Evolutionary conservation across 805 yeast species (phyloP).

Genomic region (Metschnikowia corniflorae): DNA sequence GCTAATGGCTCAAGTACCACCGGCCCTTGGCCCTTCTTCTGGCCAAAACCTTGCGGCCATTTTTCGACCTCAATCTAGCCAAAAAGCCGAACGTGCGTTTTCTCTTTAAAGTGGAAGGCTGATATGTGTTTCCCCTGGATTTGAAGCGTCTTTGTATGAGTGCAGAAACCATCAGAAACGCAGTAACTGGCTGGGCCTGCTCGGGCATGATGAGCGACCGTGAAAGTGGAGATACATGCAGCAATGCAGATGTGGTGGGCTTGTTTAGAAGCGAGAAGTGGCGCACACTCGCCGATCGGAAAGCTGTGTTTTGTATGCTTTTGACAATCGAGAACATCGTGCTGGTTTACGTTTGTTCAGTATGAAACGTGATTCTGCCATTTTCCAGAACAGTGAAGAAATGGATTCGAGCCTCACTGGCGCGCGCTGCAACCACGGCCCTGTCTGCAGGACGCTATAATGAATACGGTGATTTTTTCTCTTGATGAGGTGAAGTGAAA

Average conservation of each 20-base stretch:
- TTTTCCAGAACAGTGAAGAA: too few relatives aligned
- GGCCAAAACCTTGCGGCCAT: conserved; percentile 74
- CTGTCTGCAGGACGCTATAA: neutral
- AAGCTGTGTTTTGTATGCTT: too few relatives aligned
- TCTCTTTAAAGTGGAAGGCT: conserved; percentile 86
- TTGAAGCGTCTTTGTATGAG: conserved; percentile 66
- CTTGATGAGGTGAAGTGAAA: neutral
- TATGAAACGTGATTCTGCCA: too few relatives aligned
- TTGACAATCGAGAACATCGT: conserved; percentile 6
- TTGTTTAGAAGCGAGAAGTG: conserved; percentile 15
- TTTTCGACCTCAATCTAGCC: conserved; percentile 69
- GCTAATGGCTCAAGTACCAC: conserved; percentile 85
- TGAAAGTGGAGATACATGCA: conserved; percentile 3
- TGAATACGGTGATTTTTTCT: neutral
- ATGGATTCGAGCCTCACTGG: too few relatives aligned
- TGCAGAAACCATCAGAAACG: conserved; percentile 29
- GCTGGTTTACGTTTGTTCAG: neutral
- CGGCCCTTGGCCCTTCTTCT: conserved; percentile 86
- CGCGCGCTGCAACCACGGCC: neutral
- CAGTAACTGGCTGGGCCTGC: conserved; percentile 9
- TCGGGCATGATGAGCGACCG: conserved; percentile 5
- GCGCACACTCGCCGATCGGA: conserved; percentile 3
- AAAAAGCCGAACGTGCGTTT: conserved; percentile 89
- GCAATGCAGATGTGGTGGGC: conserved; percentile 3
- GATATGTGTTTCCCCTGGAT: conserved; percentile 90